phyloP scores from a whole-genome alignment of 495 filamentous ascomycete genomes.

The Podospora conica region DNA sequence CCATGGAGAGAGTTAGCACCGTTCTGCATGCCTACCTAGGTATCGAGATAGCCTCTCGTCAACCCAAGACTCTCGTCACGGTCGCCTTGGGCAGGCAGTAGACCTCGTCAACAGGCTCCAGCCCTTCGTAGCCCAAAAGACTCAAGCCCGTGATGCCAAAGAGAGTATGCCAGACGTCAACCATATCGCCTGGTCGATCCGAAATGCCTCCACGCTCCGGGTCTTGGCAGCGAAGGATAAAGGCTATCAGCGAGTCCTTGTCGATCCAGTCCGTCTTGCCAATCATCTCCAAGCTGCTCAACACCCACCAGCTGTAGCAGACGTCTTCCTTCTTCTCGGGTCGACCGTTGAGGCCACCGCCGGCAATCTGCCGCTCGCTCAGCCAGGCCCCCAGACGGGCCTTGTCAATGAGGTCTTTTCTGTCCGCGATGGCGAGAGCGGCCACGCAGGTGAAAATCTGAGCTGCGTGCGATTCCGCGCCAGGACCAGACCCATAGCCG shows the following conservation, averaged over 20 bases:
- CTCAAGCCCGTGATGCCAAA: slow-evolving; percentile 89
- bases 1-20: background rate
- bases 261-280: slow-evolving; percentile 88
- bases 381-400: slow-evolving; percentile 84
- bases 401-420: slow-evolving; percentile 74
- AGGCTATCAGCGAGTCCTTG: slow-evolving; percentile 62
- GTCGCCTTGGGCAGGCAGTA: slow-evolving; percentile 79
- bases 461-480: slow-evolving; percentile 85
- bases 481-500: slow-evolving; percentile 81
- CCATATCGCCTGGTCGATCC: slow-evolving; percentile 87
- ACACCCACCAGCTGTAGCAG: slow-evolving; percentile 98
- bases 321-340: slow-evolving; percentile 96
- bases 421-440: slow-evolving; percentile 73
- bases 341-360: slow-evolving; percentile 85
- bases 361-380: slow-evolving; percentile 81
- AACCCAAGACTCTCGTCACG: slow-evolving; percentile 47
- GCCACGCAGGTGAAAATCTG: slow-evolving; percentile 95
- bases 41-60: slow-evolving; percentile 1
- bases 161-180: slow-evolving; percentile 92
- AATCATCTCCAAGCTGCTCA: slow-evolving; percentile 84
- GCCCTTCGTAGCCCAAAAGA: slow-evolving; percentile 65
- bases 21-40: background rate
- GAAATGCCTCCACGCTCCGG: slow-evolving; percentile 76
- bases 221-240: slow-evolving; percentile 87
- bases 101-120: slow-evolving; percentile 76